Percentiles rank a stretch among this genome's conserved stretches.
These are phyloP conservation scores for Pseudogymnoascus sp. DNA, from an alignment of 2,329 filamentous ascomycete genomes.

Conservation along the genomic window DNA sequence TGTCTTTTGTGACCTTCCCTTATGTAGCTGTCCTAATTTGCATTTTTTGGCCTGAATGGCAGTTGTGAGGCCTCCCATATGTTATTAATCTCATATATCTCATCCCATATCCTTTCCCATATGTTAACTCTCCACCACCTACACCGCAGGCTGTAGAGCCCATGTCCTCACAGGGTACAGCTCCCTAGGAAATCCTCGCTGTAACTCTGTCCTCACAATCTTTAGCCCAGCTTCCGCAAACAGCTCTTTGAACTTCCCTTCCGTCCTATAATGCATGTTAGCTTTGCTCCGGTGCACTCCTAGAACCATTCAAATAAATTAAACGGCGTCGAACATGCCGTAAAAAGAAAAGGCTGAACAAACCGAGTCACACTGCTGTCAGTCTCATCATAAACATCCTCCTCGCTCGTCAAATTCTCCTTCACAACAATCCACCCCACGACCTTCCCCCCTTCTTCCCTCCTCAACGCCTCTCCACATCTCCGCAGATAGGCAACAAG, in stretches of 20 bases:
- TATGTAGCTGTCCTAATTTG: too few species aligned
- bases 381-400: constrained; percentile 65
- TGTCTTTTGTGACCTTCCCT: too few species aligned
- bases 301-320: not conserved
- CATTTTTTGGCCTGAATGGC: too few species aligned
- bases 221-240: constrained; percentile 64
- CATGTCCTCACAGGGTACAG: constrained; percentile 73
- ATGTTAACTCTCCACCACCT: not conserved
- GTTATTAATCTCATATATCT: too few species aligned
- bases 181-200: constrained; percentile 56
- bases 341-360: not conserved
- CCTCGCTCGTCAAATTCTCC: constrained; percentile 62
- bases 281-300: constrained; percentile 6
- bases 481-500: constrained; percentile 59
- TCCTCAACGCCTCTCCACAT: constrained; percentile 48
- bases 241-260: constrained; percentile 61
- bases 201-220: constrained; percentile 63
- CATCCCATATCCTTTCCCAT: too few species aligned
- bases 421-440: constrained; percentile 62
- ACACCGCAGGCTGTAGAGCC: constrained; percentile 43
- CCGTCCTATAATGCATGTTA: constrained; percentile 43
- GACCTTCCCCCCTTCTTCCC: constrained; percentile 30
- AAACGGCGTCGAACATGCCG: not conserved
- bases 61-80: too few species aligned
- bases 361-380: constrained; percentile 66